Percentiles rank a stretch among this genome's conserved stretches.
These are phyloP conservation scores for Chamaecrista fasciculata DNA, from an alignment of 306 rosid genomes.

Conservation along the genomic window DNA sequence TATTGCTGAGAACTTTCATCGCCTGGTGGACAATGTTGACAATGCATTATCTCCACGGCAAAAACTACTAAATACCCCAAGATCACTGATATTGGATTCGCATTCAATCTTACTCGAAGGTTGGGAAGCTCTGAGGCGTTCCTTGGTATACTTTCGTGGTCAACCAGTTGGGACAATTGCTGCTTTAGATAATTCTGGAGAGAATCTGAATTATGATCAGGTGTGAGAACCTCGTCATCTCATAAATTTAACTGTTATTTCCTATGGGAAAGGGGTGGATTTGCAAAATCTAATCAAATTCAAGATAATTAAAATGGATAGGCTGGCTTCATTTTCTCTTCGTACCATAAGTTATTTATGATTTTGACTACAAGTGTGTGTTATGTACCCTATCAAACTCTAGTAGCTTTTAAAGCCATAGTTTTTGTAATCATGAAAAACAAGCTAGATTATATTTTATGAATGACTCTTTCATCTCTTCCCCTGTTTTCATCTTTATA, in stretches of 20 bases:
- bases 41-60: slow-evolving; percentile 40
- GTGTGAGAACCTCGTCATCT: not conserved
- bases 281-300: not conserved
- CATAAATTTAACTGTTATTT: not conserved
- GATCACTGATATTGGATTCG: slow-evolving; percentile 46
- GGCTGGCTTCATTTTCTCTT: not conserved
- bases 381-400: not conserved
- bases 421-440: not conserved
- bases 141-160: slow-evolving; percentile 75
- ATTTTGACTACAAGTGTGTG: not conserved
- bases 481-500: not conserved
- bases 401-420: not conserved
- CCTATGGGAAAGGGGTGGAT: not conserved
- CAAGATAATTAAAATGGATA: not conserved
- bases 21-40: slow-evolving; percentile 45
- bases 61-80: slow-evolving; percentile 53
- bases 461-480: not conserved
- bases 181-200: slow-evolving; percentile 74
- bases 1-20: slow-evolving; percentile 40
- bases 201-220: slow-evolving; percentile 71
- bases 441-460: not conserved
- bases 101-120: slow-evolving; percentile 63
- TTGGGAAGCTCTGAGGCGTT: slow-evolving; percentile 78
- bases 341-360: not conserved
- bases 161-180: slow-evolving; percentile 91